Evolutionary conservation across 805 yeast species (phyloP).

Genomic region (Zygosaccharomyces siamensis): DNA sequence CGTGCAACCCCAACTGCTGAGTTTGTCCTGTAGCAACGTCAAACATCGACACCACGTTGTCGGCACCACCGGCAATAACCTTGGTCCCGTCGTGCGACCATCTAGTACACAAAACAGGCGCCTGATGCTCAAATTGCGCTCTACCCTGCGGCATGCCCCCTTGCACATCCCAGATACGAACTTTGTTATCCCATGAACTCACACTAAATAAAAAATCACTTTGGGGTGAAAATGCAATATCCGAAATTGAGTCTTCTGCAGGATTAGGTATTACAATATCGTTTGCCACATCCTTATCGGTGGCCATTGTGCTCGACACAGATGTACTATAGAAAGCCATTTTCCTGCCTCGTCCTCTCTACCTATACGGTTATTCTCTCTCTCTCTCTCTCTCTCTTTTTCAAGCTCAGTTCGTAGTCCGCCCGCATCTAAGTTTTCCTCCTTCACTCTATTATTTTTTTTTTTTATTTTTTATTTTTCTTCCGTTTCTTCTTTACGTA

Average conservation of each 20-base stretch:
- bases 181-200: slow-evolving; percentile 93
- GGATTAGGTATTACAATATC: slow-evolving; percentile 70
- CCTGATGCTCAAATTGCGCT: slow-evolving; percentile 85
- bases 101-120: slow-evolving; percentile 74
- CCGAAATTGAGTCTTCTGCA: slow-evolving; percentile 89
- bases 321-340: slow-evolving; percentile 25
- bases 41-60: slow-evolving; percentile 76
- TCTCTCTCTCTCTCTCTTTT: neutral
- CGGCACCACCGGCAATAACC: slow-evolving; percentile 85
- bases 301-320: slow-evolving; percentile 27
- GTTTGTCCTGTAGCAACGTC: slow-evolving; percentile 80
- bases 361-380: neutral
- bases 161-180: slow-evolving; percentile 82
- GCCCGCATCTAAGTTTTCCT: slow-evolving; percentile 5
- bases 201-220: slow-evolving; percentile 72
- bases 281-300: slow-evolving; percentile 45
- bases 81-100: slow-evolving; percentile 87
- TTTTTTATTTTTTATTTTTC: slow-evolving; percentile 6
- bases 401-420: neutral
- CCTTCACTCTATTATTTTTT: slow-evolving; percentile 5
- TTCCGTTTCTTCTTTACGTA: neutral
- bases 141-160: slow-evolving; percentile 81
- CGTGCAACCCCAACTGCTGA: slow-evolving; percentile 82
- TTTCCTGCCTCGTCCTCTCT: neutral
- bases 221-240: slow-evolving; percentile 78